Conservation (phyloP, 345 rosid genomes). For the Eucalyptus fibrosa region DNA sequence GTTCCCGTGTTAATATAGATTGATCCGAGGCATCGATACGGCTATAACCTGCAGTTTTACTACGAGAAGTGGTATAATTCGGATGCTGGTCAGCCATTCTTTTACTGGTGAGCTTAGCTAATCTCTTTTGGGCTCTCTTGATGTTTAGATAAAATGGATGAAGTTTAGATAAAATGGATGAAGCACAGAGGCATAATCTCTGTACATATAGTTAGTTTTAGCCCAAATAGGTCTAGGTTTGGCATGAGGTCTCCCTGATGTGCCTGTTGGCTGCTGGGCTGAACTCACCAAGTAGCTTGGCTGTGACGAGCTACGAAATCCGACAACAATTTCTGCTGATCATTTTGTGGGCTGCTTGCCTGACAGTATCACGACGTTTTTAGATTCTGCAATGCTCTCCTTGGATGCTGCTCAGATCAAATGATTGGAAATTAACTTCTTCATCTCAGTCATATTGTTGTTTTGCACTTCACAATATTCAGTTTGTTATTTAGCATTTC, state of each 20-base stretch:
- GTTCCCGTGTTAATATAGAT: neutral
- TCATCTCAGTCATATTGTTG: neutral
- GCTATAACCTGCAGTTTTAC: conserved; percentile 18
- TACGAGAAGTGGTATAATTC: conserved; percentile 13
- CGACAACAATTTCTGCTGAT: neutral
- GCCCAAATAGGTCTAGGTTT: neutral
- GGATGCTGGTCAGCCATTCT: conserved; percentile 19
- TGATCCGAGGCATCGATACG: conserved; percentile 22
- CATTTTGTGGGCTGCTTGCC: neutral
- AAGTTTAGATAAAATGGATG: neutral
- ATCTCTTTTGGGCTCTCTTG: neutral
- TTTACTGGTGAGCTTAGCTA: conserved; percentile 9
- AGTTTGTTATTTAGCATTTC: neutral
- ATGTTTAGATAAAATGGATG: neutral
- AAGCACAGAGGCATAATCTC: neutral
- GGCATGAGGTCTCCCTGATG: neutral
- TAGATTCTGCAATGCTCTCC: neutral
- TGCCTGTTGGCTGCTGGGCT: neutral
- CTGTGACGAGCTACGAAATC: neutral
- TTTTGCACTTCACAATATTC: neutral
- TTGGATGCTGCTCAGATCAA: neutral
- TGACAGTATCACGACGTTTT: neutral
- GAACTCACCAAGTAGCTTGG: neutral
- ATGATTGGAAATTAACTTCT: neutral
- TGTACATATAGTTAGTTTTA: neutral